Conservation (phyloP, 257 asterid genomes). For the Solanum clarkiae region DNA sequence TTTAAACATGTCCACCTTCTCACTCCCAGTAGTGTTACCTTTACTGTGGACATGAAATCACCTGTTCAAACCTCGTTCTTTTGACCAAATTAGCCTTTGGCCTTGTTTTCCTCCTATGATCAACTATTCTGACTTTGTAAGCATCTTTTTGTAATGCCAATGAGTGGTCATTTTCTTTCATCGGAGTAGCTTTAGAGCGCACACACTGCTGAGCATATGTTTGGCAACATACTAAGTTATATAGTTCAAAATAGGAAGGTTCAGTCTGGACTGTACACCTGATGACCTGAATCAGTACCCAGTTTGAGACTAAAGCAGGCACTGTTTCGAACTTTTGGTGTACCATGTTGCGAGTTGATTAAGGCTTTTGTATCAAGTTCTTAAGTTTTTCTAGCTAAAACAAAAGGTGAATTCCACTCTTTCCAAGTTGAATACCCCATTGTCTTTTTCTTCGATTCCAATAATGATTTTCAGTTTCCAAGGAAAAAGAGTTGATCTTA, state of each 20-base stretch:
- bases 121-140: neutral
- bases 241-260: neutral
- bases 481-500: neutral
- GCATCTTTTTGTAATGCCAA: neutral
- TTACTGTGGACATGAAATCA: neutral
- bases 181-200: neutral
- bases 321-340: neutral
- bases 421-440: neutral
- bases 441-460: neutral
- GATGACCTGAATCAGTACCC: neutral
- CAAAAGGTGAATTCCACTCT: neutral
- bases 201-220: neutral
- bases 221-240: neutral
- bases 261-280: neutral
- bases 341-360: neutral
- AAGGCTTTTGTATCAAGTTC: neutral
- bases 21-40: neutral
- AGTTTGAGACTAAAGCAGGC: neutral
- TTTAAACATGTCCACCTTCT: neutral
- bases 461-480: neutral
- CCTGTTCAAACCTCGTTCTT: neutral
- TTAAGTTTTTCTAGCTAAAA: neutral
- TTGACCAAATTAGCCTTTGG: neutral
- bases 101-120: neutral
- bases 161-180: neutral